Evolutionary conservation across 306 rosid species (phyloP).

Genomic region (Malus orientalis): DNA sequence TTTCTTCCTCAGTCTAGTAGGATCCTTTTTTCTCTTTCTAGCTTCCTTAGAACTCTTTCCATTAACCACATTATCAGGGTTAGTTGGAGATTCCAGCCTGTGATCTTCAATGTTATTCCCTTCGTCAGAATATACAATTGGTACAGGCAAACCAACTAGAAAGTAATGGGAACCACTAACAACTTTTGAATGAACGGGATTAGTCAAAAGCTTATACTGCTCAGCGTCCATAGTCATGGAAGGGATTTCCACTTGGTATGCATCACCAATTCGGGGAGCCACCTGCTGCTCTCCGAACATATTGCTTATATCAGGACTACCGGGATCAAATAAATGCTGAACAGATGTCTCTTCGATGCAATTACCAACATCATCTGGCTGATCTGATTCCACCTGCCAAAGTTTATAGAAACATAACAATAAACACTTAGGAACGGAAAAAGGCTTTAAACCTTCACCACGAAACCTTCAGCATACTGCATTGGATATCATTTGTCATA

Average conservation of each 20-base stretch:
- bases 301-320: slow-evolving; percentile 34
- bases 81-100: slow-evolving; percentile 15
- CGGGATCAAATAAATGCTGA: slow-evolving; percentile 27
- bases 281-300: slow-evolving; percentile 36
- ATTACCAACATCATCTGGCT: slow-evolving; percentile 21
- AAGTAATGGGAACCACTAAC: slow-evolving; percentile 23
- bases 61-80: slow-evolving; percentile 18
- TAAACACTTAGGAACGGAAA: slow-evolving; percentile 7
- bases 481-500: background rate
- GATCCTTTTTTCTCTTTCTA: slow-evolving; percentile 20
- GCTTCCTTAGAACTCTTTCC: slow-evolving; percentile 18
- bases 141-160: slow-evolving; percentile 49
- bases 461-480: background rate
- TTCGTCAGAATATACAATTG: slow-evolving; percentile 37
- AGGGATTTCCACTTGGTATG: slow-evolving; percentile 63
- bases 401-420: slow-evolving; percentile 8
- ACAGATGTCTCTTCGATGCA: slow-evolving; percentile 26
- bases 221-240: slow-evolving; percentile 34
- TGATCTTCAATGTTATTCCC: slow-evolving; percentile 14
- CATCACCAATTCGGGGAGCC: slow-evolving; percentile 50
- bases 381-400: slow-evolving; percentile 44
- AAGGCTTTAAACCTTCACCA: background rate
- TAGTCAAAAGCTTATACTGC: slow-evolving; percentile 20
- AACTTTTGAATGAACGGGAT: slow-evolving; percentile 34
- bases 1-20: slow-evolving; percentile 14